Evolutionary conservation across 306 rosid genomes (phyloP), one percentile per base, ranked within the genome.

Genomic region (Begonia fuchsioides): DNA sequence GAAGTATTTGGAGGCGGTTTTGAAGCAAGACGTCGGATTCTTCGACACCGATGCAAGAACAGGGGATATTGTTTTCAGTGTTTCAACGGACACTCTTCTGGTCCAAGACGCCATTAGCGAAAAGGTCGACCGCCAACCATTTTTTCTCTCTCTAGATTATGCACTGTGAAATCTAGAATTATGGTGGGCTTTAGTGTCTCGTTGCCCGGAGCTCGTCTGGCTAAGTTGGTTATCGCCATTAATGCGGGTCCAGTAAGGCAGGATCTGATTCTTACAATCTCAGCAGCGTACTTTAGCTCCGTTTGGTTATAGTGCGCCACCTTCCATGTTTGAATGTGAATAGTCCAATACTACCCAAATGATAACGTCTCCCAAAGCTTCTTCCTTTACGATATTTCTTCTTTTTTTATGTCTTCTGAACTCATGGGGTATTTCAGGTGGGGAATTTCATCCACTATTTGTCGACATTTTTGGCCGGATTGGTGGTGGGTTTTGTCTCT

Each of bases 71-170:
- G 98, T 92, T 54, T 92, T 92, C 50, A 85, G 96, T 46, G 86
- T 92, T 58, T 92, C 98, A 5, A 92, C 98, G 10, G 96, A 92
- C 67, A 92, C 98, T 35, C 86, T 92, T 26, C 79, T 92, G 2
- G 98, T 92, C 50, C 98, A 92, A 76, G 98, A 92, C 54, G 98
- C 98, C 46, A 92, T 92, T 13, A 92, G 98, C 41, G 98, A 92
- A 78, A 92, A 92, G 96, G 98, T 85, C 44, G 35, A 26, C 7
- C 35, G 35, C 7, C 35, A 26, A 26, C 53, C 5, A 44, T 47
- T 61, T 54, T 63, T 50, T 45, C 15, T 17, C 39, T 8, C 32
- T 9, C 11, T 3, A 15, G 32, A 15, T 43, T 43, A 56, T 56
- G 51, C 45, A 56, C 32, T 16, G 32, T 17, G 32, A 32, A 11